Base-by-base conservation (phyloP, 768 basidiomycete genomes). In the Macrolepiota dolichaula region DNA sequence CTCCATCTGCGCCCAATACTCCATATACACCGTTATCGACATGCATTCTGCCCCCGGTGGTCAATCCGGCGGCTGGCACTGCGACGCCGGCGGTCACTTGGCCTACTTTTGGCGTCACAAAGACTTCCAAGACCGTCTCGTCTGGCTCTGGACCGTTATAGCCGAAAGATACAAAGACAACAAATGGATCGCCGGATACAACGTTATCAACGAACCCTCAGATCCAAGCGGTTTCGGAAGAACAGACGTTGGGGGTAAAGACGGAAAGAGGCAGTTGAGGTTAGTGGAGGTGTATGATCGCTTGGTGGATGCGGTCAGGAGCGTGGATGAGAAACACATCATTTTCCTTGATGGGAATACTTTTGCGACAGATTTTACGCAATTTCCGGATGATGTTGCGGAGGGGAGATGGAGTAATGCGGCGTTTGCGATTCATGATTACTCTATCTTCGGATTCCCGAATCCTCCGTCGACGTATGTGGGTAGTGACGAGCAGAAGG, bases 311-410 rank as follows among this genome's bases (percentile, higher is more conserved):
- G 86, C 88, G 12, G 91, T 95, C 67, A 85, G 89, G 27, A 78
- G 77, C 10, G 74, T 91, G 53, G 92, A 94, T 73, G 72, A 77
- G 6, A 72, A 84, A 42, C 92, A 94, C 67, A 80, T 83, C 68
- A 78, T 94, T 62, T 94, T 89, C 79, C 79, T 90, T 68, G 93
- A 92, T 71, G 88, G 89, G 29, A 94, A 91, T 76, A 92, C 90
- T 15, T 93, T 87, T 69, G 90, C 91, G 10, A 82, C 84, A 0
- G 89, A 91, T 68, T 91, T 91, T 70, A 85, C 86, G 2, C 80
- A 83, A 68, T 91, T 89, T 65, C 72, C 72, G 5, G 85, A 84
- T 29, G 82, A 89, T 60, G 59, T 53, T 10, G 79, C 79, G 7
- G 79, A 84, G 61, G 74, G 76, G 63, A 77, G 77, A 55, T 89